Evolutionary conservation across 164 flowering plant species (phyloP).

Genomic region (Dillenia turbinata): DNA sequence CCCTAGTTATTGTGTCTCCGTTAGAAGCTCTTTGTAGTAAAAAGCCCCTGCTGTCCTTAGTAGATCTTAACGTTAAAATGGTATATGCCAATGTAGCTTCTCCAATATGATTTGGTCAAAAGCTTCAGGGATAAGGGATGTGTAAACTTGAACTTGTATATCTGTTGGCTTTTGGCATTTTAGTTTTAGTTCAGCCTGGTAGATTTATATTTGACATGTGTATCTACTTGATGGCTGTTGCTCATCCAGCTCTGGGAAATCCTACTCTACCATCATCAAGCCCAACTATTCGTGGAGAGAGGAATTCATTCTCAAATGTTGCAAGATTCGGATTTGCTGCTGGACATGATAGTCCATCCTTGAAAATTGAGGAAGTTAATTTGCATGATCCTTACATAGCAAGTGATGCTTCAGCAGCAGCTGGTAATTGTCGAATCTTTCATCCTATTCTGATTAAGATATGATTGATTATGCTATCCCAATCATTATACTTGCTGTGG

Average conservation of each 20-base stretch:
- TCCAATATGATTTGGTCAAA: too few relatives aligned
- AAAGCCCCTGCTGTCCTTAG: too few relatives aligned
- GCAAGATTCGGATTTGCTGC: slow-evolving; percentile 93
- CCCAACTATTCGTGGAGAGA: slow-evolving; percentile 52
- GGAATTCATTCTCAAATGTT: slow-evolving; percentile 73
- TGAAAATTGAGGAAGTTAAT: slow-evolving; percentile 40
- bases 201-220: background rate
- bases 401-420: slow-evolving; percentile 24
- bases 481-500: background rate
- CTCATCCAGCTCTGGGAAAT: slow-evolving; percentile 61
- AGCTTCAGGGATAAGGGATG: too few relatives aligned
- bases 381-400: slow-evolving; percentile 19
- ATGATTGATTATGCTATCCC: background rate
- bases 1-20: too few relatives aligned
- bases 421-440: slow-evolving; percentile 20
- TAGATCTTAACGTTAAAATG: too few relatives aligned
- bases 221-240: background rate
- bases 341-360: slow-evolving; percentile 67
- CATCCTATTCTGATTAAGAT: background rate
- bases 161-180: background rate
- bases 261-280: slow-evolving; percentile 49
- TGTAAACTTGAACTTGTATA: too few relatives aligned
- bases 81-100: too few relatives aligned
- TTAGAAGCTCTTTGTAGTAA: too few relatives aligned
- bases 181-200: too few relatives aligned